A percentile compares a stretch with the other conserved stretches of the same genome.
phyloP scores from a whole-genome alignment of 371 early-diverging fungal genomes.

The Dipsacomyces acuminosporus region DNA sequence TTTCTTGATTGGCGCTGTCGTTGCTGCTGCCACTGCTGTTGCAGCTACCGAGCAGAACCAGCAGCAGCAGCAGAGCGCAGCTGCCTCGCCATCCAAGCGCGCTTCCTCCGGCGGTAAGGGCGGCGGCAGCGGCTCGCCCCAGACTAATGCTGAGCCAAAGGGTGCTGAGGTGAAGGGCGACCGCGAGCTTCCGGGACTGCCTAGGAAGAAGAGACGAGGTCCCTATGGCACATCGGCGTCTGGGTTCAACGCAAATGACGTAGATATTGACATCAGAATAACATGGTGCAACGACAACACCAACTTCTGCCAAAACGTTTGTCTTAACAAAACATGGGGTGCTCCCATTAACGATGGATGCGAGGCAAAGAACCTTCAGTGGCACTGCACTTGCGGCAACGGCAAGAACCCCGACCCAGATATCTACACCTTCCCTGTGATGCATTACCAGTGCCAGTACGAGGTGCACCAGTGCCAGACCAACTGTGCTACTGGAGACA shows the following conservation, averaged over 20 bases:
- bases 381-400: slow-evolving; percentile 49
- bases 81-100: too few species aligned
- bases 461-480: slow-evolving; percentile 47
- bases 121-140: too few species aligned
- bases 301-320: slow-evolving; percentile 49
- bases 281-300: slow-evolving; percentile 51
- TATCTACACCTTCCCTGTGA: slow-evolving; percentile 47
- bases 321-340: slow-evolving; percentile 46
- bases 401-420: slow-evolving; percentile 47
- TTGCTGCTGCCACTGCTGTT: too few species aligned
- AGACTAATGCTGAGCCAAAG: too few species aligned
- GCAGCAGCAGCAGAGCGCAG: too few species aligned
- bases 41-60: too few species aligned
- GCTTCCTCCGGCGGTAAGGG: too few species aligned
- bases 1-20: too few species aligned
- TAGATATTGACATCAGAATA: slow-evolving; percentile 31
- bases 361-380: slow-evolving; percentile 35
- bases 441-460: slow-evolving; percentile 46
- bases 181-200: slow-evolving; percentile 12
- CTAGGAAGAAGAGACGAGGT: slow-evolving; percentile 17
- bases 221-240: slow-evolving; percentile 22
- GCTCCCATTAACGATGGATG: slow-evolving; percentile 42
- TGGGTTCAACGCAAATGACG: slow-evolving; percentile 29
- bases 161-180: too few species aligned
- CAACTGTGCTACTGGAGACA: slow-evolving; percentile 47